Percentiles rank a stretch among this genome's conserved stretches.
phyloP scores from a whole-genome alignment of 176 grass and related monocot genomes.

The Aechmea fasciata region DNA sequence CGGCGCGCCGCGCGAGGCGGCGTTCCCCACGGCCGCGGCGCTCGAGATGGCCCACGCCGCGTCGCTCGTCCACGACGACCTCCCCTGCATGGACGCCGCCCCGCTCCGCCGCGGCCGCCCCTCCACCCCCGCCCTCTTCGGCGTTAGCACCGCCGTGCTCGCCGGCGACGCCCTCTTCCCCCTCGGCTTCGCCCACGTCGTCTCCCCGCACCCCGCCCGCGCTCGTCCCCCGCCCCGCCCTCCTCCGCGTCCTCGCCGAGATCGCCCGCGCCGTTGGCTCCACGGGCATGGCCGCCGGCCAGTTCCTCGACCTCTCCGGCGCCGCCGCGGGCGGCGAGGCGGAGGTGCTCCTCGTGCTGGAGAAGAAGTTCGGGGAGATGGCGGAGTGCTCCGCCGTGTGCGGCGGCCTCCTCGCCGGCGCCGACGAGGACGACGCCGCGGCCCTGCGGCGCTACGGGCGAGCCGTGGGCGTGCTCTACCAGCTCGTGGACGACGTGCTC shows the following conservation, averaged over 20 bases:
- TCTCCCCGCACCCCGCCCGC: constrained; percentile 46
- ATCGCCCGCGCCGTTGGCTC: constrained; percentile 77
- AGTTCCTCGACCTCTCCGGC: constrained; percentile 66
- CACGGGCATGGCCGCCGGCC: constrained; percentile 79
- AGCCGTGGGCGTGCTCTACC: constrained; percentile 76
- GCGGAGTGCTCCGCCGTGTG: constrained; percentile 85
- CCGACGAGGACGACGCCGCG: constrained; percentile 42
- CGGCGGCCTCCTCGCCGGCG: constrained; percentile 74
- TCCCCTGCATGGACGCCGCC: constrained; percentile 87
- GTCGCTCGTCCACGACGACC: constrained; percentile 79
- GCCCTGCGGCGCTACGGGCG: constrained; percentile 68
- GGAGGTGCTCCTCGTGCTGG: constrained; percentile 63
- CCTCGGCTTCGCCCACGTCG: constrained; percentile 59
- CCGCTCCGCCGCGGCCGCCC: constrained; percentile 61
- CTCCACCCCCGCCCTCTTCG: constrained; percentile 68
- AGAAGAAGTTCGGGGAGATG: constrained; percentile 95
- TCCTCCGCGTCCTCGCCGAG: constrained; percentile 70
- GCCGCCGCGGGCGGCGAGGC: constrained; percentile 52
- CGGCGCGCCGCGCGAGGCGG: constrained; percentile 37
- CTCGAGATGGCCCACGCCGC: constrained; percentile 94
- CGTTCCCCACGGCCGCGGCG: constrained; percentile 59
- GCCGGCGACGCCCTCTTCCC: constrained; percentile 81
- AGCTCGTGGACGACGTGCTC: constrained; percentile 77
- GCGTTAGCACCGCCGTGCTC: constrained; percentile 59
- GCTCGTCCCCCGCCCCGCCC: constrained; percentile 32